Evolutionary conservation across 2,329 filamentous ascomycete genomes (phyloP).

Genomic region (Teratosphaeria gauchensis): DNA sequence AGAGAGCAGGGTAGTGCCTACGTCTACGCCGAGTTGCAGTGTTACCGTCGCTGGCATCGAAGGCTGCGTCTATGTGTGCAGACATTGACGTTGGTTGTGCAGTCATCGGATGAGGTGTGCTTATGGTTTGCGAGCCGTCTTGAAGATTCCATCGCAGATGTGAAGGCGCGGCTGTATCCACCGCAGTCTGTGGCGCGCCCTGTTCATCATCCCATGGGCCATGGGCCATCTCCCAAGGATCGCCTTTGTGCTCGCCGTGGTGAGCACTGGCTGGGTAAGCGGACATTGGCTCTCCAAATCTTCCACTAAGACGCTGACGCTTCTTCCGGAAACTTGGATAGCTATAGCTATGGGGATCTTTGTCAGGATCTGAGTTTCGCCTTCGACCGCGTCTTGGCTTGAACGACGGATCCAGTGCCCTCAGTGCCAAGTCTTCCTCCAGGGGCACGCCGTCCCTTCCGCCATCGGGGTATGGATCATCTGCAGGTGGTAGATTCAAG

Average conservation of each 20-base stretch:
- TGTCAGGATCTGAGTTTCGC: constrained; percentile 24
- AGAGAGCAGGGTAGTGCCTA: constrained; percentile 76
- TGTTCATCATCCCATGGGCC: constrained; percentile 26
- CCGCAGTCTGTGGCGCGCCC: constrained; percentile 32
- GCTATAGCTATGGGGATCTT: constrained; percentile 14
- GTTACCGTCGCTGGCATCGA: constrained; percentile 50
- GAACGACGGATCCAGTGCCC: constrained; percentile 70
- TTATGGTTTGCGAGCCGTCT: constrained; percentile 14
- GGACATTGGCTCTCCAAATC: constrained; percentile 27
- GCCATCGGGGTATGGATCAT: constrained; percentile 52
- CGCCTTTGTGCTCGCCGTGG: constrained; percentile 44
- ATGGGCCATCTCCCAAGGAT: constrained; percentile 38
- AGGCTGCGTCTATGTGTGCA: constrained; percentile 35
- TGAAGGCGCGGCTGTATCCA: constrained; percentile 31
- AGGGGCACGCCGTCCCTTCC: constrained; percentile 71
- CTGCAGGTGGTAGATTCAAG: constrained; percentile 58
- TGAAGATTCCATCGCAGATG: constrained; percentile 26
- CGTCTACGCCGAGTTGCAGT: constrained; percentile 50
- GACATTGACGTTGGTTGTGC: constrained; percentile 54
- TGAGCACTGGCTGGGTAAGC: constrained; percentile 45
- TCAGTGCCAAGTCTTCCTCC: constrained; percentile 80
- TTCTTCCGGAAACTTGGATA: constrained; percentile 9
- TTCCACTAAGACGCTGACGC: constrained; percentile 23
- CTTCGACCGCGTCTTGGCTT: constrained; percentile 53
- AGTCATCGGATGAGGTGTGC: constrained; percentile 63